Base-by-base conservation (phyloP, 176 grass and related monocot species). In the Ananas comosus region DNA sequence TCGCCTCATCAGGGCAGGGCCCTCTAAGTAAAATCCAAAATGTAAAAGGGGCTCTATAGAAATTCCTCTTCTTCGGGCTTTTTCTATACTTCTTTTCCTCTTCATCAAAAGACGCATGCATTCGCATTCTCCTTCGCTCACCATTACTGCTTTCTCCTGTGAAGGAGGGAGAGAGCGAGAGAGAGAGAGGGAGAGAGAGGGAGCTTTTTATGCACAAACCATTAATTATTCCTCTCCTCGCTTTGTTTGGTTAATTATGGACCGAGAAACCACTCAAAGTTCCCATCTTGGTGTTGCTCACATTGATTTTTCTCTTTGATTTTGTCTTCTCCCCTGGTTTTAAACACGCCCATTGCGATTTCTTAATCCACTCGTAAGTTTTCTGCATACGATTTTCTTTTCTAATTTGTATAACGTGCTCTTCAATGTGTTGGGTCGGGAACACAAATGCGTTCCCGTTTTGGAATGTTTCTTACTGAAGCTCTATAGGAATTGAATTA, bases 381-480 rank as follows among this genome's bases (percentile, higher is more conserved):
- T 19, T 9, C 21, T 61, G 21, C 56, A 18, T 61, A 18, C 17
- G 22, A 61, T 61, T 14, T 61, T 61, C 71, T 49, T 63, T 74
- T 33, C 51, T 47, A 83, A 80, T 80, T 83, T 52, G 69, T 81
- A 83, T 83, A 80, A 70, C n/a, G 70, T 18, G n/a, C 3, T 1
- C 48, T 42, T 49, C 10, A 71, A 13, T 33, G 23, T 53, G 54
- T 13, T 49, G 14, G 67, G 50, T 74, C 21, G 56, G 21, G 56
- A 18, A 59, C n/a, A 17, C 19, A 59, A 58, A 14, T 17, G 19
- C 14, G 54, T 59, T 59, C n/a, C 13, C 54, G 19, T 59, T 59
- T 56, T 42, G 33, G 5, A 7, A 42, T 42, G 33, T 42, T 42
- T 42, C 33, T 42, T 42, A 42, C 0, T 42, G 33, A 42, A 42